Evolutionary conservation across 345 rosid species (phyloP), one percentile per base, ranked within the genome.

Genomic region (Salix dunnii): DNA sequence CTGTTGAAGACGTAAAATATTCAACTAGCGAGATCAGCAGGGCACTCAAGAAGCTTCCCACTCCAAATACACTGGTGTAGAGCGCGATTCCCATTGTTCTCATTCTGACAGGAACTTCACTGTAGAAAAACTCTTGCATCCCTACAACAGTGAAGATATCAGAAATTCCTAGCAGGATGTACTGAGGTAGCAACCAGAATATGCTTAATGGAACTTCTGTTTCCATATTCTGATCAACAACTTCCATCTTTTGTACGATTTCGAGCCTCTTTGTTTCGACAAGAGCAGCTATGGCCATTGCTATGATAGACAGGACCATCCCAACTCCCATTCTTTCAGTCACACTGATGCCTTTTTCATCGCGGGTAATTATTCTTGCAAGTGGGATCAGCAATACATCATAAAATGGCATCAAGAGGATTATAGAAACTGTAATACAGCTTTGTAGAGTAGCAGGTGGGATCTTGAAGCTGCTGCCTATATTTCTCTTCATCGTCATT

Each of bases 81-180:
- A 96, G 76, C 0, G 99, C 98, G 72, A 96, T 93, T 6, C 94
- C 99, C 97, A 93, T 90, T 0, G 99, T 91, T 76, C 91, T 84
- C 99, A 96, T 96, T 66, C 87, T 85, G 0, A 84, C 85, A 0
- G 99, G 99, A 16, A 96, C 98, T 77, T 96, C 97, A 36, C 86
- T 84, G 80, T 95, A 95, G 78, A 95, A 95, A 80, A 93, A 95
- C 85, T 95, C 99, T 79, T 95, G 99, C 99, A 95, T 93, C 7
- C 98, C 98, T 21, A 95, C 94, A 13, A 95, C 99, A 0, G 99
- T 96, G 80, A 96, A 96, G 30, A 96, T 89, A 76, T 96, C 99
- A 16, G 98, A 88, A 42, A 93, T 85, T 5, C 99, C 99, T 35
- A 96, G 33, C 7, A 96, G 78, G 58, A 96, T 84, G 86, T 96